Evolutionary conservation across 352 stramenopile genomes (phyloP), one percentile per base, ranked within the genome.

Genomic region (Globisporangium parvum): DNA sequence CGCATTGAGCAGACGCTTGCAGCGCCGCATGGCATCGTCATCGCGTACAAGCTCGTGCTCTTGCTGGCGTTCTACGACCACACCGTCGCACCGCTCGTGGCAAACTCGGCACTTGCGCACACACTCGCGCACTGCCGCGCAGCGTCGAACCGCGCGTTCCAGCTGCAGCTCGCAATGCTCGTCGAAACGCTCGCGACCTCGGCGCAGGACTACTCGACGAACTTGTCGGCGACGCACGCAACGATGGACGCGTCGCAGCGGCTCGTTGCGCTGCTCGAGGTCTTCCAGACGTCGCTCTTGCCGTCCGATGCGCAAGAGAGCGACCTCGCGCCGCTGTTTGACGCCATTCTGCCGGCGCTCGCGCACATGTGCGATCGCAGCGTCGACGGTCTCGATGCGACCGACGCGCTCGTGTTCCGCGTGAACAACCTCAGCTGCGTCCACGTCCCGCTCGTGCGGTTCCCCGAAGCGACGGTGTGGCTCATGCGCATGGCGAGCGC

Each of bases 361-460:
- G 59, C 72, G 41, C 67, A 69, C 33, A 77, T 86, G 71, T 87
- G 71, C 55, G 63, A 73, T 17, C 69, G 74, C 23, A 77, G 65
- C 24, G 65, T 85, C 24, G 51, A 61, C 12, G 50, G 49, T 2
- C 47, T 83, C 8, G 70, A 79, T 24, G 44, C 69, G 0, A 60
- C 71, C 14, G 79, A 91, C 31, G 73, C 75, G 15, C 60, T 87
- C 40, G 71, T 91, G 24, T 87, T 91, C 53, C 70, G 70, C 6
- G 65, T 87, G 53, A 88, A 91, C 60, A 87, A 89, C 53, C 62
- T 88, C n/a, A 86, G 71, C 51, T 87, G 79, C 40, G 12, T 91
- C 23, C 73, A 80, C 20, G 70, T 69, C 4, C 64, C 70, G 5
- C 58, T 89, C 1, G 45, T 42, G n/a, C 65, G 62, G 11, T 86